phyloP scores from a whole-genome alignment of 306 rosid species.

The Arachis stenosperma region DNA sequence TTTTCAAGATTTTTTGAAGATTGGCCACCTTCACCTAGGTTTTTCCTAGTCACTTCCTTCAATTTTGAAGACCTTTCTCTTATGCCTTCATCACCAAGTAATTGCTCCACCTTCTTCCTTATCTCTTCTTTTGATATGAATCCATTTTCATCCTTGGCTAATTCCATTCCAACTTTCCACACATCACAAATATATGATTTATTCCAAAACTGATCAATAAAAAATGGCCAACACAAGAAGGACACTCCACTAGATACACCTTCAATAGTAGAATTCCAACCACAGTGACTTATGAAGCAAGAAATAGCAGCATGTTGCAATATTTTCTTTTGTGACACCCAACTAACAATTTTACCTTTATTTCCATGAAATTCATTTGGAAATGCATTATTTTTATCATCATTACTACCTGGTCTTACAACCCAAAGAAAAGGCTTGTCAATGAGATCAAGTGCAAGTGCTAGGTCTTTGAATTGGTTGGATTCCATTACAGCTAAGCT shows the following conservation, averaged over 20 bases:
- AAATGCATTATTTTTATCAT: slow-evolving; percentile 2
- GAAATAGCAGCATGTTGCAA: slow-evolving; percentile 47
- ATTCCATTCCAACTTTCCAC: slow-evolving; percentile 46
- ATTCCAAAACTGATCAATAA: slow-evolving; percentile 32
- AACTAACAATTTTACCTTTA: slow-evolving; percentile 42
- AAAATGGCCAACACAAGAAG: slow-evolving; percentile 49
- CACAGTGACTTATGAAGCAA: slow-evolving; percentile 59
- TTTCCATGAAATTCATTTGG: slow-evolving; percentile 40
- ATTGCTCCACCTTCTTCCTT: slow-evolving; percentile 46
- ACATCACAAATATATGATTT: slow-evolving; percentile 41
- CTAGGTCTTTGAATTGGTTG: slow-evolving; percentile 44
- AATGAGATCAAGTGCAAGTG: slow-evolving; percentile 40
- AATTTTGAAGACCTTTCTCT: slow-evolving; percentile 37
- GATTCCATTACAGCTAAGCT: slow-evolving; percentile 30
- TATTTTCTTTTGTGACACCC: slow-evolving; percentile 53
- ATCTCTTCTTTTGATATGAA: slow-evolving; percentile 42
- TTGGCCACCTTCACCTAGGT: slow-evolving; percentile 19
- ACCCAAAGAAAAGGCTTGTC: slow-evolving; percentile 56
- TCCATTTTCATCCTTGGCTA: slow-evolving; percentile 50
- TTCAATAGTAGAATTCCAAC: slow-evolving; percentile 58
- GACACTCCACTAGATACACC: slow-evolving; percentile 35
- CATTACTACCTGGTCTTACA: slow-evolving; percentile 26
- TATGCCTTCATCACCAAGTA: slow-evolving; percentile 40
- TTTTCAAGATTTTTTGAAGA: slow-evolving; percentile 29
- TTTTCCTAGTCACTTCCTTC: slow-evolving; percentile 20